Evolutionary conservation across 306 rosid species (phyloP).

Genomic region (Nissolia schottii): DNA sequence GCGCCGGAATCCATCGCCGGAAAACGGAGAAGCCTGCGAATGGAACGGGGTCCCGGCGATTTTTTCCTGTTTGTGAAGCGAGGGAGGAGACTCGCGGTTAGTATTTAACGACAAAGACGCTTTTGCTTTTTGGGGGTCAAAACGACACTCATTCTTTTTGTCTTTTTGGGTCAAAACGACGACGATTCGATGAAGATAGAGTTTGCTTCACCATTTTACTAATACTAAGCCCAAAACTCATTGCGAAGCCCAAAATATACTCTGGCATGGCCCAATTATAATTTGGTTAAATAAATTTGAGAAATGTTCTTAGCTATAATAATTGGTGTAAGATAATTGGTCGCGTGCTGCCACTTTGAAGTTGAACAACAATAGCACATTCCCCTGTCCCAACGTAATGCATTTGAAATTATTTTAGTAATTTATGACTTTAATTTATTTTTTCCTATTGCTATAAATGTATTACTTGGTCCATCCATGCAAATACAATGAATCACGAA

Average conservation of each 20-base stretch:
- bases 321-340: too few relatives aligned
- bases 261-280: neutral
- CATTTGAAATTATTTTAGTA: too few relatives aligned
- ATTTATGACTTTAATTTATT: neutral
- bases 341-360: too few relatives aligned
- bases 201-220: neutral
- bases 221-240: neutral
- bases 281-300: neutral
- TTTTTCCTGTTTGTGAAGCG: neutral
- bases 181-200: neutral
- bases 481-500: neutral
- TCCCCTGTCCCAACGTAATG: too few relatives aligned
- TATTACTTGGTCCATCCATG: neutral
- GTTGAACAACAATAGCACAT: too few relatives aligned
- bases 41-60: slow-evolving; percentile 29
- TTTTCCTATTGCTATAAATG: neutral
- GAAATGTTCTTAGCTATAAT: too few relatives aligned
- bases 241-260: neutral
- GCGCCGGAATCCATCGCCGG: slow-evolving; percentile 39
- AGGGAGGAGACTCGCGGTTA: neutral
- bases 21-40: slow-evolving; percentile 17
- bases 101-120: neutral
- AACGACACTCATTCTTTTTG: too few relatives aligned
- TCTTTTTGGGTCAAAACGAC: too few relatives aligned
- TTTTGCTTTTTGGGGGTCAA: neutral